A percentile compares a stretch with the other conserved stretches of the same genome.
phyloP scores from a whole-genome alignment of 495 filamentous ascomycete genomes.

The Neurospora tetraspora region DNA sequence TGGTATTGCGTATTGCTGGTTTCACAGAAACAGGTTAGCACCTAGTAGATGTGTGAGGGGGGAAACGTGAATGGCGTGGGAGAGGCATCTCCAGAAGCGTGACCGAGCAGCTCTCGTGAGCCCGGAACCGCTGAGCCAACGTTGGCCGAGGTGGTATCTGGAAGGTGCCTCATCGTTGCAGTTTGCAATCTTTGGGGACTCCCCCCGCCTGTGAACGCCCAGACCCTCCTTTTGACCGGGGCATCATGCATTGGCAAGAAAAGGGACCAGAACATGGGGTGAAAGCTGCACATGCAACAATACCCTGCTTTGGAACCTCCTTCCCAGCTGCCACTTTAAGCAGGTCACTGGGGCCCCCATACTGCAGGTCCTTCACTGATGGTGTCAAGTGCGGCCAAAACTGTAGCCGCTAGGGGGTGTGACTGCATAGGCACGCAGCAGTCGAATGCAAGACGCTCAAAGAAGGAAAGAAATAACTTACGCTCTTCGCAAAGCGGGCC shows the following conservation, averaged over 20 bases:
- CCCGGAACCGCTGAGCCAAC: background rate
- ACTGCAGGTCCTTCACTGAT: background rate
- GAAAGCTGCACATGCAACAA: background rate
- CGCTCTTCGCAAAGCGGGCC: constrained; percentile 97
- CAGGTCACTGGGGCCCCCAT: constrained; percentile 2
- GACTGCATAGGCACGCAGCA: constrained; percentile 7
- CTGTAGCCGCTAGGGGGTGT: background rate
- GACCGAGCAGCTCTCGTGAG: background rate
- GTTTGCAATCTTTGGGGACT: background rate
- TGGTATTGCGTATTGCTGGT: constrained; percentile 89
- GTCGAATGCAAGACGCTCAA: constrained; percentile 17
- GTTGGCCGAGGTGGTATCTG: background rate
- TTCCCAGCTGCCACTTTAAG: constrained; percentile 5
- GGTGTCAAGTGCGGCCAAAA: background rate
- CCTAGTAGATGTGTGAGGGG: background rate
- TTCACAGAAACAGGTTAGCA: background rate
- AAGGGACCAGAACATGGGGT: background rate
- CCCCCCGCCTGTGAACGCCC: background rate
- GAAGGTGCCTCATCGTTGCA: background rate
- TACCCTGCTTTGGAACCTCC: background rate
- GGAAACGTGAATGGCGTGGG: background rate
- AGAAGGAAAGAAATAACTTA: constrained; percentile 39
- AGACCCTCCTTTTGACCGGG: background rate
- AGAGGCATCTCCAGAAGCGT: background rate
- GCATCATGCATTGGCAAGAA: background rate